Base-by-base conservation (phyloP, 2,329 filamentous ascomycete genomes). In the Colletotrichum eremochloae region DNA sequence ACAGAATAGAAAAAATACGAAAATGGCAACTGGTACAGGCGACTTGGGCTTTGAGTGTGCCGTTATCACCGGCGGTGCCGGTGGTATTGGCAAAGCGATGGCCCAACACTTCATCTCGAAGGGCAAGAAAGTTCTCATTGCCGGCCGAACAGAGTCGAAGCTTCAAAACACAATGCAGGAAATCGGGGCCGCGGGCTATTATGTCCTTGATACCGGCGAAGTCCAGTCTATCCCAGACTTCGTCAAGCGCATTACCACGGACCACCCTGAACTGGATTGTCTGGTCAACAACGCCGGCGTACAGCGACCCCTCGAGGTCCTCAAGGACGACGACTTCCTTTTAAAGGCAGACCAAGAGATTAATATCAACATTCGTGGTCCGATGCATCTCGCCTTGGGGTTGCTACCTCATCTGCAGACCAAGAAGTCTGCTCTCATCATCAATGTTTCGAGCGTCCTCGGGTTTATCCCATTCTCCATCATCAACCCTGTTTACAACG, bases 281-380 rank as follows among this genome's bases (percentile, higher is more conserved):
- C 76, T 90, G 0, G 80, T 90, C 76, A 90, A 90, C 80, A 90
- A 91, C 67, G 88, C 88, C 0, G 88, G 88, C 2, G 86, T 90
- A 0, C 88, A 90, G 76, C 80, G 87, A 2, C 88, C 87, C 0
- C 82, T 91, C 1, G 78, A 86, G 20, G 81, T 88, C 0, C 38
- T 78, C 9, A 78, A 80, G 50, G 82, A 82, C 31, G 76, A 79
- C 0, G 82, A 85, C 38, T 86, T 88, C 53, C 80, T 89, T 0
- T 33, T 76, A 15, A 86, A 86, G 67, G 87, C 87, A 0, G 88
- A 90, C 72, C 80, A 88, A 48, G 88, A 90, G 73, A 86, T 90
- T 63, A 80, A 88, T 75, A 90, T 88, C 78, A 90, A 90, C 73
- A 85, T 90, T 74, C 82, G 86, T 0, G 88, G 88, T 0, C 88